Base-by-base conservation (phyloP, 176 grass and related monocot genomes). In the Leersia perrieri region DNA sequence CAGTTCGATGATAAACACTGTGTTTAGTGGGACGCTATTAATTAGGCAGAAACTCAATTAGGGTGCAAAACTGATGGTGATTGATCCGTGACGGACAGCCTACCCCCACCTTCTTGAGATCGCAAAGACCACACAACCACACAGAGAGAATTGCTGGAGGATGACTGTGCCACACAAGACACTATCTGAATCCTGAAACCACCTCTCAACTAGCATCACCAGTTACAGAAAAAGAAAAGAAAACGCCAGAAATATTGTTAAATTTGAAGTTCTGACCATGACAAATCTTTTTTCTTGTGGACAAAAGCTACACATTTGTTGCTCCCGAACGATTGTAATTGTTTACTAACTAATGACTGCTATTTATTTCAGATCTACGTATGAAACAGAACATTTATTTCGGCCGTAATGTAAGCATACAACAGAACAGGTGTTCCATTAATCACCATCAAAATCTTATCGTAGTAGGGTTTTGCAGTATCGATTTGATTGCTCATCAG, bases 401-500 rank as follows among this genome's bases (percentile, higher is more conserved):
- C 62, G 8, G 45, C 22, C 11, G 61, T 11, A 32, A 67, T 44
- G 13, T 7, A 51, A 51, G 60, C 34, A 20, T 18, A 42, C 31
- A 49, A 30, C 33, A 1, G 22, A 67, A 55, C 47, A 79, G 44
- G 42, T 15, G 12, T 9, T n/a, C n/a, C n/a, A n/a, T n/a, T n/a
- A n/a, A 75, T 8, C 63, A 40, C 51, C 49, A 42, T 20, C 53
- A 58, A 47, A 63, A 69, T 0, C 55, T 33, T 49, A 51, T 62
- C 9, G 20, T 9, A 14, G 49, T 51, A 73, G 31, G 68, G 47
- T 39, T 28, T 35, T 30, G 58, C 68, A 33, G 27, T 2, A 42
- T 60, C 11, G 87, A 60, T 55, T 55, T 62, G 70, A 84, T 67
- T 10, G 76, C 51, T 70, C 81, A 75, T 84, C 69, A 22, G 69